These are phyloP conservation scores for Colletotrichum sublineola DNA, from an alignment of 2,329 filamentous ascomycete species.

Conservation along the genomic window DNA sequence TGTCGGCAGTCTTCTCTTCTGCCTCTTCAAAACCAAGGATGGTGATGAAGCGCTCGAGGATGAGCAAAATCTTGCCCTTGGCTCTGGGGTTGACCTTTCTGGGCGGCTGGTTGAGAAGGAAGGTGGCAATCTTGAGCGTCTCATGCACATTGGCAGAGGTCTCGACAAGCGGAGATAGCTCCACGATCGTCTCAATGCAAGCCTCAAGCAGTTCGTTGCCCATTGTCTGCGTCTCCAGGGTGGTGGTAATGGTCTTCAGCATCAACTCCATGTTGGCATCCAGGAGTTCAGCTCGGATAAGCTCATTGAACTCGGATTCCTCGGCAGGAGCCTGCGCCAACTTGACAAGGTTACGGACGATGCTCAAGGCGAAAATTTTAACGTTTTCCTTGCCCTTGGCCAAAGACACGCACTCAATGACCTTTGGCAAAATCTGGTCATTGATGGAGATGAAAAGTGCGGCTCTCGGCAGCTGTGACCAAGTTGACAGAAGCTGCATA, in stretches of 20 bases:
- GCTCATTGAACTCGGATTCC: conserved; percentile 67
- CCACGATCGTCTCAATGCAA: conserved; percentile 83
- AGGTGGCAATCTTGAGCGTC: conserved; percentile 83
- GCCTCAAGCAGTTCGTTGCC: conserved; percentile 83
- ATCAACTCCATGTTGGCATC: conserved; percentile 70
- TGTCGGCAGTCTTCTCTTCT: conserved; percentile 38
- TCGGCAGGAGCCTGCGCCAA: conserved; percentile 68
- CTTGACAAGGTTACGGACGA: conserved; percentile 78
- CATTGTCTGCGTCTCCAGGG: conserved; percentile 72
- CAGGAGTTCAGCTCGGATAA: conserved; percentile 69
- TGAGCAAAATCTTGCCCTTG: conserved; percentile 83
- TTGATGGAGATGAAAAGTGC: conserved; percentile 76
- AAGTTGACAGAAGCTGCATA: conserved; percentile 83
- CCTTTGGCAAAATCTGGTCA: conserved; percentile 74
- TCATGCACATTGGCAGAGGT: conserved; percentile 78
- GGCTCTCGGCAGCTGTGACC: conserved; percentile 77
- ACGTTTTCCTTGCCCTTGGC: conserved; percentile 88
- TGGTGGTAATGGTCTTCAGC: conserved; percentile 74
- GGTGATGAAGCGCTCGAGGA: conserved; percentile 84
- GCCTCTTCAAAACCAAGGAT: conserved; percentile 58
- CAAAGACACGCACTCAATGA: conserved; percentile 79
- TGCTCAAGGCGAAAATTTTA: conserved; percentile 82
- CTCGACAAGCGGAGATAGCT: conserved; percentile 78
- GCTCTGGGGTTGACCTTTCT: conserved; percentile 84
- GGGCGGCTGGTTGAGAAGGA: conserved; percentile 86